Evolutionary conservation across 2,329 filamentous ascomycete species (phyloP).

Genomic region (Leptographium flavum): DNA sequence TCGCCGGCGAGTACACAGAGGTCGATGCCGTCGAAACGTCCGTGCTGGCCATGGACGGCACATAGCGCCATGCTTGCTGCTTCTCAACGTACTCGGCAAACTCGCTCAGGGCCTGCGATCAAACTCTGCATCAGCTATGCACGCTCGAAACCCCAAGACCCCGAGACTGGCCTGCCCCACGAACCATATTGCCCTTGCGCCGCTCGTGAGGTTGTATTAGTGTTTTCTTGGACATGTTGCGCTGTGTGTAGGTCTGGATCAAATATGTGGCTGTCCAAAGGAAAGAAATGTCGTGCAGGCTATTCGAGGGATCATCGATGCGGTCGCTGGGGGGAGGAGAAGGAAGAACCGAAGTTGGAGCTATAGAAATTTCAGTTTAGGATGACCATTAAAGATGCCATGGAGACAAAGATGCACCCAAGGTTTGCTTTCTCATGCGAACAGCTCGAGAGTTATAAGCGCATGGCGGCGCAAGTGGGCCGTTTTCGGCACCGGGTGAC

Average conservation of each 20-base stretch:
- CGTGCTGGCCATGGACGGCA: slow-evolving; percentile 16
- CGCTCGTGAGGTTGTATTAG: slow-evolving; percentile 60
- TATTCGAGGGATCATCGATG: neutral
- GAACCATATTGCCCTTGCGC: slow-evolving; percentile 74
- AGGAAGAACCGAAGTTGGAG: neutral
- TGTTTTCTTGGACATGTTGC: slow-evolving; percentile 36
- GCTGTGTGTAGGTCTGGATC: slow-evolving; percentile 7
- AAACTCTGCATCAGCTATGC: neutral
- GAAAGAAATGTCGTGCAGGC: slow-evolving; percentile 14
- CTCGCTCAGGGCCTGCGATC: slow-evolving; percentile 61
- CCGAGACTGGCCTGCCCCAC: slow-evolving; percentile 13
- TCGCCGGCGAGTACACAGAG: too few relatives aligned
- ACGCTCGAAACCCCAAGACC: neutral
- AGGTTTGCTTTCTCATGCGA: too few relatives aligned
- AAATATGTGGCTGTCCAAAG: slow-evolving; percentile 14
- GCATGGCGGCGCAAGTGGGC: too few relatives aligned
- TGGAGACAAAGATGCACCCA: too few relatives aligned
- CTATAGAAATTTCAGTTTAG: too few relatives aligned
- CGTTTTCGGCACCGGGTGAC: neutral
- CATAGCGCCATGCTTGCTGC: slow-evolving; percentile 65
- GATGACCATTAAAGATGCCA: too few relatives aligned
- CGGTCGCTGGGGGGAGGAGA: neutral
- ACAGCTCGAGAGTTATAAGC: too few relatives aligned
- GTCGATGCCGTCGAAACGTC: slow-evolving; percentile 18
- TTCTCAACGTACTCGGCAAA: slow-evolving; percentile 97